Percentiles rank a stretch among this genome's conserved stretches.
phyloP scores from a whole-genome alignment of 2,329 filamentous ascomycete species.

The Scedosporium boydii region DNA sequence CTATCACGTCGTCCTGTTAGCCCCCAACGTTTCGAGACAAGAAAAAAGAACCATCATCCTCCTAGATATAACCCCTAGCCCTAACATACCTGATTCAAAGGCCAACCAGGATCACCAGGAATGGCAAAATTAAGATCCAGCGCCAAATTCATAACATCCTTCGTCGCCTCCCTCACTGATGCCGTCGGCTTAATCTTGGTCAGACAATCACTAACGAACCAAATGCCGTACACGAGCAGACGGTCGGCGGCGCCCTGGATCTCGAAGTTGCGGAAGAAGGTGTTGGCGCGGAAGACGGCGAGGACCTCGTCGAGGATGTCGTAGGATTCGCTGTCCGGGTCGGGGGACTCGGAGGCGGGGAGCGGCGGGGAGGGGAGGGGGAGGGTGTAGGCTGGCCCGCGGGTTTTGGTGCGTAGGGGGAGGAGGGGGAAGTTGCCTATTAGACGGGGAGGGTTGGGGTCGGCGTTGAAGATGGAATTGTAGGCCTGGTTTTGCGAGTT shows the following conservation, averaged over 20 bases:
- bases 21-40: neutral
- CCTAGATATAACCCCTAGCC: neutral
- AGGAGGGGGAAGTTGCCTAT: constrained; percentile 91
- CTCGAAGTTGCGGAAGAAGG: constrained; percentile 98
- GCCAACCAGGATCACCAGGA: constrained; percentile 86
- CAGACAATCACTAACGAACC: constrained; percentile 87
- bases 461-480: constrained; percentile 92
- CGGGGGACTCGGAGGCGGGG: constrained; percentile 52
- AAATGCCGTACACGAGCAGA: constrained; percentile 90
- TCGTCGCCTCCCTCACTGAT: constrained; percentile 45
- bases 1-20: constrained; percentile 21
- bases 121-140: constrained; percentile 89
- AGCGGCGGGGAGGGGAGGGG: constrained; percentile 48
- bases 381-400: constrained; percentile 88
- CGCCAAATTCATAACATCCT: constrained; percentile 84
- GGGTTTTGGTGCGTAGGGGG: constrained; percentile 86
- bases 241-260: constrained; percentile 94
- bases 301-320: constrained; percentile 94
- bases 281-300: constrained; percentile 90
- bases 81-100: constrained; percentile 67
- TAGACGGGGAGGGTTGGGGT: constrained; percentile 52
- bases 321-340: constrained; percentile 86
- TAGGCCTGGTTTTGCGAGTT: constrained; percentile 57
- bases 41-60: neutral
- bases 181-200: constrained; percentile 74